Evolutionary conservation across 176 grass and related monocot genomes (phyloP), one percentile per base, ranked within the genome.

Genomic region (Carex kokanica): DNA sequence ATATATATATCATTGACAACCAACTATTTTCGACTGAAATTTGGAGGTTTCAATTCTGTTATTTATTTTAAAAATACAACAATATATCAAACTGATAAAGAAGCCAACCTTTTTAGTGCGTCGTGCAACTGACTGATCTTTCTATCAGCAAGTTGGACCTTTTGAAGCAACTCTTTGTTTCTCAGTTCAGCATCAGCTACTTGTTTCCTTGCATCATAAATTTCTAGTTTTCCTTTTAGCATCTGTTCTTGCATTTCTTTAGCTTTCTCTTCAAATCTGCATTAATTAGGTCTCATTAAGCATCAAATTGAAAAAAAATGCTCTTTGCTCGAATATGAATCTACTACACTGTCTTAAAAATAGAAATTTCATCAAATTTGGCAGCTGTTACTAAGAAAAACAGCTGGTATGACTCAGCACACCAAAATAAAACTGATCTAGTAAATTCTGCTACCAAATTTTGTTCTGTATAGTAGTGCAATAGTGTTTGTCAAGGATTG

Each of bases 191-290:
- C 55, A 82, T 82, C 79, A 49, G 40, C 60, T 64, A 49, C 31
- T 82, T 66, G 79, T 64, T 64, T 82, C 36, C 43, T 82, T 11
- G 79, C 79, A 53, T 82, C 79, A 65, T 82, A 82, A 52, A 16
- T 82, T 49, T 82, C 79, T 32, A 82, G 20, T 10, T 64, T 82
- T 53, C 79, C 79, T 32, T 82, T 82, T 25, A 82, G 18, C 60
- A 82, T 49, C 52, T 82, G 60, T 64, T 82, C 79, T 11, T 82
- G 60, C 55, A 82, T 65, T 82, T 82, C 79, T 20, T 82, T 82
- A 45, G 59, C 38, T 41, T 66, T 82, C 58, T 62, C 79, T 66
- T 82, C 79, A 51, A 64, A 82, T 47, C 79, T 82, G 60, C n/a
- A 47, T 66, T 52, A 9, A 81, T 62, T 25, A 74, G 17, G n/a